A percentile compares a stretch with the other conserved stretches of the same genome.
phyloP scores from a whole-genome alignment of 495 filamentous ascomycete species.

The Penicillium fimorum region DNA sequence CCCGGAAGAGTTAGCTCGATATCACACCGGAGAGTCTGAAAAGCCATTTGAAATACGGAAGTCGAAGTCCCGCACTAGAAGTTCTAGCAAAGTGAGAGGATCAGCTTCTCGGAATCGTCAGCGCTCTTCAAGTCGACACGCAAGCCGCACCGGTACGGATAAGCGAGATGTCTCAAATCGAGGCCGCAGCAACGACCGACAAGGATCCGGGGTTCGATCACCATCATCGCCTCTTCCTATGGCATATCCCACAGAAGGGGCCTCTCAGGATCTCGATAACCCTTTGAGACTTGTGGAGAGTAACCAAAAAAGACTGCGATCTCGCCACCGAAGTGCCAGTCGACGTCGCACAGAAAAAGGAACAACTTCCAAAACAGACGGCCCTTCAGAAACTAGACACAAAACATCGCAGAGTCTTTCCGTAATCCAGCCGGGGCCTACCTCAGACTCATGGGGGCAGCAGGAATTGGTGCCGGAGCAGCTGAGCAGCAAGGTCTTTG shows the following conservation, averaged over 20 bases:
- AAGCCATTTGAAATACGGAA: constrained; percentile 42
- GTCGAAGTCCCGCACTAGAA: constrained; percentile 38
- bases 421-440: constrained; percentile 36
- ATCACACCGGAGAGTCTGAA: constrained; percentile 47
- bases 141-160: constrained; percentile 50
- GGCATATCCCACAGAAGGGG: constrained; percentile 38
- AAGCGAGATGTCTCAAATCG: constrained; percentile 39
- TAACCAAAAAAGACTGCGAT: constrained; percentile 61
- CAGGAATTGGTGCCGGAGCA: constrained; percentile 6
- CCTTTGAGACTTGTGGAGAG: constrained; percentile 60
- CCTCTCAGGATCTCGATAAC: constrained; percentile 49
- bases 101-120: constrained; percentile 37
- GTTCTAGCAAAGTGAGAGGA: constrained; percentile 40
- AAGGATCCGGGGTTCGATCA: constrained; percentile 61
- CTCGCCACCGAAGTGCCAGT: constrained; percentile 53
- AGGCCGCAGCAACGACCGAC: constrained; percentile 56
- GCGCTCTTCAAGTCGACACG: constrained; percentile 42
- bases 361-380: constrained; percentile 44
- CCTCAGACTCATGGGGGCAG: constrained; percentile 2
- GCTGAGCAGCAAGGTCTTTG: constrained; percentile 24
- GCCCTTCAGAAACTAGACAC: constrained; percentile 46
- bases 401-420: constrained; percentile 33
- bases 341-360: constrained; percentile 49
- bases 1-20: constrained; percentile 70
- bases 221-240: constrained; percentile 81